Evolutionary conservation across 495 filamentous ascomycete genomes (phyloP), one percentile per base, ranked within the genome.

Genomic region (Podospora appendiculata): DNA sequence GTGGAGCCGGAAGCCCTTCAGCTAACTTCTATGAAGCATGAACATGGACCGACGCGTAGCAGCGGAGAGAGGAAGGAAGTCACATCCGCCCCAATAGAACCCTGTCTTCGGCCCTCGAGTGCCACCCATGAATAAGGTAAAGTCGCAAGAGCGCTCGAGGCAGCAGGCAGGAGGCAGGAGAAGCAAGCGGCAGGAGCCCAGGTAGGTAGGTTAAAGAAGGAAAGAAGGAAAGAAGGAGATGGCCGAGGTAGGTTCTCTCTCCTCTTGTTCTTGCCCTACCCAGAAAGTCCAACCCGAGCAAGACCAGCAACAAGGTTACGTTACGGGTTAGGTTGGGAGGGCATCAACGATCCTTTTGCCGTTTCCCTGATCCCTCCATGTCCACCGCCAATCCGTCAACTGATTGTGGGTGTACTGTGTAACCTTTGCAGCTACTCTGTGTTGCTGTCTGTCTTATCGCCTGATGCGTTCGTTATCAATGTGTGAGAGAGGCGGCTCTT

Each of bases 1-100:
- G 3, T 16, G 43, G 32, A 38, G 36, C 10, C 9, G 36, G 7
- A 7, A 38, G 13, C 10, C 36, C 36, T 11, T 38, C 36, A 10
- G 13, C 13, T 38, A 10, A 13, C 10, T 3, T 8, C 36, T 7
- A 38, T 10, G 25, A 25, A 25, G 25, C 25, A 25, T 25, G 25
- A 25, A 25, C 25, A 25, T 25, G 25, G 25, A 25, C 2, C 25
- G 25, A 25, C 25, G 25, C 25, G 25, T 25, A 25, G 25, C 25
- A 25, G 25, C 25, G 25, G 25, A 25, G 25, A 48, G 36, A 48
- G 43, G 45, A 18, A 47, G 47, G 51, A 55, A 52, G 51, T 40
- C 41, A 53, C 49, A 45, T 58, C 50, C 54, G 48, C 17, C 35
- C 45, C 12, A 52, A 52, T 48, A 25, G 45, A 45, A 52, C 52